Base-by-base conservation (phyloP, 2,329 filamentous ascomycete genomes). In the Coleophoma crateriformis region DNA sequence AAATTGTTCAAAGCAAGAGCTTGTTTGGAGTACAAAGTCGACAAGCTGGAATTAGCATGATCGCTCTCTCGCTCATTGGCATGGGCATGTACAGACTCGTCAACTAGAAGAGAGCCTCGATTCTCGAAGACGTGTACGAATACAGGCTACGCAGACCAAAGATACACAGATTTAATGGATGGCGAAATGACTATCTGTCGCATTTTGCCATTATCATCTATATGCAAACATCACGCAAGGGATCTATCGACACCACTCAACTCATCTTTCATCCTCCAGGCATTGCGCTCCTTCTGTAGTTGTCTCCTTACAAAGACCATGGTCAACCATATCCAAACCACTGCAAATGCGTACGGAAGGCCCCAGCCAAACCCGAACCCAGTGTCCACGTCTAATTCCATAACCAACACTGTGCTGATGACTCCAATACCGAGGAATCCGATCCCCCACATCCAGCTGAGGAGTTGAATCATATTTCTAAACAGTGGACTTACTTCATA, bases 11-110 rank as follows among this genome's bases (percentile, higher is more conserved):
- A 63, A 87, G 85, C 69, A 79, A 81, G 43, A 85, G 84, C 22
- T 76, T 81, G 58, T 84, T 90, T 62, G 86, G 87, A 52, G 84
- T 90, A 77, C 78, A 79, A 54, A 86, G 84, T 58, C 78, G 88
- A 52, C 79, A 78, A 59, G 59, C 82, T 35, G 87, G 85, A 42
- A 85, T 91, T 54, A 74, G 80, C 4, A 74, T 76, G 27, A 84
- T 89, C 51, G 88, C 87, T 5, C 68, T 86, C 10, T 78, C 79
- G 5, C 70, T 91, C 46, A 78, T 82, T 5, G 87, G 82, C 63
- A 74, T 90, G 70, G 87, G 87, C 0, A 63, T 90, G 19, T 91
- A 81, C 75, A 61, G 64, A 48, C 51, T 67, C 33, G 56, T 65
- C 46, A 64, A 64, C 41, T 66, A 59, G 47, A 40, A 15, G 27